Evolutionary conservation across 2,329 filamentous ascomycete genomes (phyloP), one percentile per base, ranked within the genome.

Genomic region (Fusarium sp.): DNA sequence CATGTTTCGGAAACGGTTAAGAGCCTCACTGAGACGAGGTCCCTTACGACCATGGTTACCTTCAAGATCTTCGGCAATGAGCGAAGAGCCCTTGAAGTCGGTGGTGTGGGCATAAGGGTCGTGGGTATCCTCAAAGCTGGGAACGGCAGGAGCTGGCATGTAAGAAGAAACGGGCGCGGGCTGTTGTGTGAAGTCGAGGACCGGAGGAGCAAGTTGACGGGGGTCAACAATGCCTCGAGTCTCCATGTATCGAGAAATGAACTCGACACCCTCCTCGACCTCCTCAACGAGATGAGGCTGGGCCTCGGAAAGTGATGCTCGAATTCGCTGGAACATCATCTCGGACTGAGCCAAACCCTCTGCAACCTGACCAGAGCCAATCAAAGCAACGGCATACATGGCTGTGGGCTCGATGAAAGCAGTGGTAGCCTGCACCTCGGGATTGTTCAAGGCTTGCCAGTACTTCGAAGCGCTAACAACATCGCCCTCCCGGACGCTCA

Each of bases 31-130:
- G 65, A 98, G 85, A 71, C 91, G 90, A 55, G 90, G 87, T 24
- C 90, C 90, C 71, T 90, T 89, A 63, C 92, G 90, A 52, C 91
- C 92, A 74, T 91, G 90, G 41, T 88, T 87, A 75, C 91, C 93
- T 82, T 98, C 95, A 24, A 98, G 87, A 72, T 96, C 88, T 69
- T 98, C 94, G 1, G 94, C 93, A 76, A 98, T 98, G 62, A 94
- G 85, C 18, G 94, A 91, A 14, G 96, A 98, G 42, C 94, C 94
- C 81, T 95, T 95, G 84, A 96, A 95, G 79, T 99, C 96, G 34
- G 94, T 97, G 71, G 88, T 94, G 75, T 92, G 90, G 16, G 92
- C 93, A 77, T 98, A 97, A 3, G 96, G 96, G 77, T 99, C 96
- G 75, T 92, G 97, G 10, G 90, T 90, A 71, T 98, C 95, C 75